Evolutionary conservation across 805 yeast genomes (phyloP), one percentile per base, ranked within the genome.

Genomic region (Yamadazyma akitaensis): DNA sequence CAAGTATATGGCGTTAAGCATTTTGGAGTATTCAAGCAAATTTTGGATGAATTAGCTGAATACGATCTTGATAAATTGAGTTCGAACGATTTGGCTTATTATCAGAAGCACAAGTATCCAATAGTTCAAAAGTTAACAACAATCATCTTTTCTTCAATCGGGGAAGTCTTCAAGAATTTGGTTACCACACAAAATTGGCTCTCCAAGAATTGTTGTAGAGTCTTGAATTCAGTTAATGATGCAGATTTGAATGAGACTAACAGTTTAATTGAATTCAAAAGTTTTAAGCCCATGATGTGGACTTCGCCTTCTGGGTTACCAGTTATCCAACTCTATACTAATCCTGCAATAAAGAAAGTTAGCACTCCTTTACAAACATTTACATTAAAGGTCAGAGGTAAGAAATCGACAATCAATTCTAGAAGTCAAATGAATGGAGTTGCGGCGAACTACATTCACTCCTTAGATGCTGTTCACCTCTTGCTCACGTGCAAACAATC

Each of bases 381-480:
- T 14, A 18, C 37, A 12, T 7, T 44, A 10, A 25, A 26, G 16
- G 40, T 36, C 25, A 13, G 12, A 6, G 32, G 26, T 3, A n/a
- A 12, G 10, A 13, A 18, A 2, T 14, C 37, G 1, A 19, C 31
- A 10, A 16, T 52, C 6, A 42, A 49, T 39, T 12, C 38, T 2
- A 12, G 19, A 32, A 69, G 64, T 46, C 75, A 70, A 47, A 19
- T 57, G 34, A 67, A 64, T 48, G 75, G 64, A 10, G 57, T 72
- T 6, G 73, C 77, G 0, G 76, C 77, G 3, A 72, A 72, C 45
- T 72, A 67, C 50, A 65, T 72, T 37, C 77, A 72, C 48, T 69
- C 74, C 10, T 47, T 72, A 10, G 77, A 72, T 49, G 64, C 76
- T 2, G 56, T 62, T 3, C 77, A 72, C 48, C 57, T 72, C 58